phyloP scores from a whole-genome alignment of 2,329 filamentous ascomycete genomes.

The Hymenoscyphus scutula region DNA sequence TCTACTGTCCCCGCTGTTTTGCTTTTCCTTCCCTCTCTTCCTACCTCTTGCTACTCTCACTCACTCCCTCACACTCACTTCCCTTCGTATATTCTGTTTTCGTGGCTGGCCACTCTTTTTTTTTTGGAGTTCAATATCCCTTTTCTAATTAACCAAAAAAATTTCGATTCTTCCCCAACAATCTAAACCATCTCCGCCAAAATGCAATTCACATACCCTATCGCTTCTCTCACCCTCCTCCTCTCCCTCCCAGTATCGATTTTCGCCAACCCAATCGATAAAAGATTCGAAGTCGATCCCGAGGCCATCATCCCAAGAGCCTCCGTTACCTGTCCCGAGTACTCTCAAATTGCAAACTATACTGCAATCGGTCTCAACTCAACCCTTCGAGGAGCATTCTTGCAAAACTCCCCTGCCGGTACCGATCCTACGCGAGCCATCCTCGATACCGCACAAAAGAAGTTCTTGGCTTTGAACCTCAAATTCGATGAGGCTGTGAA shows the following conservation, averaged over 20 bases:
- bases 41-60: conserved; percentile 7
- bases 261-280: neutral
- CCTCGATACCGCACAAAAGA: conserved; percentile 39
- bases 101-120: conserved; percentile 18
- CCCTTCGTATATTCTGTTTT: conserved; percentile 11
- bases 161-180: neutral
- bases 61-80: conserved; percentile 6
- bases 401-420: conserved; percentile 44
- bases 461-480: conserved; percentile 38
- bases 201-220: conserved; percentile 10
- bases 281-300: neutral
- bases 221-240: conserved; percentile 7
- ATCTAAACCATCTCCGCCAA: neutral
- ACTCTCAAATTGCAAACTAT: conserved; percentile 46
- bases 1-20: neutral
- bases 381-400: conserved; percentile 46
- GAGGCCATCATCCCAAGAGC: neutral
- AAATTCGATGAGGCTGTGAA: conserved; percentile 43
- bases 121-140: neutral
- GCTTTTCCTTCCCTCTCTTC: neutral
- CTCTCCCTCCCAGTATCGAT: conserved; percentile 7
- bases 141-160: neutral
- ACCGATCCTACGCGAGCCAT: conserved; percentile 41
- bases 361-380: conserved; percentile 46
- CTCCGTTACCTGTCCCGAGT: conserved; percentile 40